Conservation (phyloP, 2,329 filamentous ascomycete species). For the Furcasterigmium furcatum region DNA sequence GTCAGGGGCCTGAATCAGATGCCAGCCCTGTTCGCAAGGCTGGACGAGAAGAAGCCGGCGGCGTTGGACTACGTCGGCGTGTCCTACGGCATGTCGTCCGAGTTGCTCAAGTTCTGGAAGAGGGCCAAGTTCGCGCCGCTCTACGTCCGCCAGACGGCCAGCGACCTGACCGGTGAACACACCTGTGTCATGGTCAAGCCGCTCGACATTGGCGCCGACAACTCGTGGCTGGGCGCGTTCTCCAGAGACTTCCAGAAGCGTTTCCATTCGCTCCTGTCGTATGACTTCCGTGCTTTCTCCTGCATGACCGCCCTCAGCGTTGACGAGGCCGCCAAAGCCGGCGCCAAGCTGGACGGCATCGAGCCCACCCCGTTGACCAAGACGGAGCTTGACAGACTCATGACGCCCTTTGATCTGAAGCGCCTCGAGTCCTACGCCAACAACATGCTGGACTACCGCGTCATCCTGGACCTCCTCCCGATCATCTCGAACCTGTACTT, state of each 20-base stretch:
- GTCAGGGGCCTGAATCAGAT: conserved; percentile 87
- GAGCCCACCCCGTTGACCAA: conserved; percentile 62
- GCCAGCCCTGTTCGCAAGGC: conserved; percentile 87
- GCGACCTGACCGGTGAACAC: conserved; percentile 95
- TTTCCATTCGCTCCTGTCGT: conserved; percentile 87
- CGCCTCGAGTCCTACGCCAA: conserved; percentile 93
- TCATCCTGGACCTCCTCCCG: conserved; percentile 90
- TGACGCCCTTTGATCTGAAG: conserved; percentile 94
- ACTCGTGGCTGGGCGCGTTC: conserved; percentile 85
- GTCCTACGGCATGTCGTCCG: conserved; percentile 84
- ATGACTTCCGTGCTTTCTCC: conserved; percentile 84
- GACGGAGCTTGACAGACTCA: conserved; percentile 67
- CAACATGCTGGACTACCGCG: conserved; percentile 96
- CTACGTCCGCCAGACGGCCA: conserved; percentile 94
- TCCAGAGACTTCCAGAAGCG: conserved; percentile 89
- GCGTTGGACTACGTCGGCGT: conserved; percentile 91
- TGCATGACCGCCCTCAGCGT: conserved; percentile 79
- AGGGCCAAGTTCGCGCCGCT: conserved; percentile 72
- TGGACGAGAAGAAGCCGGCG: conserved; percentile 78
- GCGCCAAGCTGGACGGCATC: conserved; percentile 60
- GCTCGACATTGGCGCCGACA: conserved; percentile 64
- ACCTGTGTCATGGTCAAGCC: conserved; percentile 96
- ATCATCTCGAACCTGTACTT: conserved; percentile 83
- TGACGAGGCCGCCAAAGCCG: conserved; percentile 76
- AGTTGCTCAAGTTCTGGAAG: conserved; percentile 97